A percentile compares a stretch with the other conserved stretches of the same genome.
Conservation (phyloP, 2,329 filamentous ascomycete species). For the Monosporascus sp. region DNA sequence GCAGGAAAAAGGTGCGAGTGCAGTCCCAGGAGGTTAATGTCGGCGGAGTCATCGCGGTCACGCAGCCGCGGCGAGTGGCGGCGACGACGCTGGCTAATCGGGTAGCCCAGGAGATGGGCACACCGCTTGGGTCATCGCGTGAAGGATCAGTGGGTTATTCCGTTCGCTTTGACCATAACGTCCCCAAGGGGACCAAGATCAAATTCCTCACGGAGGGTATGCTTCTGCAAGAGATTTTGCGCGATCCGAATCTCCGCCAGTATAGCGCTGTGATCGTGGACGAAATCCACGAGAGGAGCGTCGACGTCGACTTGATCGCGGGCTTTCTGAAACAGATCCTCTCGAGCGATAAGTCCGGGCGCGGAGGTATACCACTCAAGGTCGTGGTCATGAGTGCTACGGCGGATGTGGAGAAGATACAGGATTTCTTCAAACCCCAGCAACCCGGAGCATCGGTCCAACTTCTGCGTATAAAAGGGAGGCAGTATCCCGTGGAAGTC, state of each 20-base stretch:
- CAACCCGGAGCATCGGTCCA: slow-evolving; percentile 23
- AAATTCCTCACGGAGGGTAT: slow-evolving; percentile 97
- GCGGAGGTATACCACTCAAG: slow-evolving; percentile 73
- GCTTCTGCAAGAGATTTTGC: slow-evolving; percentile 86
- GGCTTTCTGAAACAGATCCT: slow-evolving; percentile 83
- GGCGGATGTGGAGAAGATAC: slow-evolving; percentile 76
- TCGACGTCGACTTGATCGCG: slow-evolving; percentile 87
- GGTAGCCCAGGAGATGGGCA: slow-evolving; percentile 72
- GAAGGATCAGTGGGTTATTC: slow-evolving; percentile 76
- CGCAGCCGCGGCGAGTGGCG: slow-evolving; percentile 88
- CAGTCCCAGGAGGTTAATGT: slow-evolving; percentile 45
- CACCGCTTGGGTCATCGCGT: slow-evolving; percentile 39
- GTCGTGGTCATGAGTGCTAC: slow-evolving; percentile 97
- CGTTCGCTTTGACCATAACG: slow-evolving; percentile 86
- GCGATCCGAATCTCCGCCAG: slow-evolving; percentile 73
- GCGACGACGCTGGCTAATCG: slow-evolving; percentile 86
- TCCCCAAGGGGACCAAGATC: slow-evolving; percentile 76
- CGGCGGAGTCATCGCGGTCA: slow-evolving; percentile 84
- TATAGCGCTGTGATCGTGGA: slow-evolving; percentile 93
- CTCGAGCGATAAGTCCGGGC: slow-evolving; percentile 54
- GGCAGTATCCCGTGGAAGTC: slow-evolving; percentile 79
- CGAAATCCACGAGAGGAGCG: slow-evolving; percentile 92
- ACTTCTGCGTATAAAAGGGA: slow-evolving; percentile 69
- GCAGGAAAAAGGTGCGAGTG: slow-evolving; percentile 50
- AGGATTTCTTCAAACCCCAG: slow-evolving; percentile 60